Evolutionary conservation across 2,329 filamentous ascomycete genomes (phyloP).

Genomic region (Alternaria hordeiaustralica): DNA sequence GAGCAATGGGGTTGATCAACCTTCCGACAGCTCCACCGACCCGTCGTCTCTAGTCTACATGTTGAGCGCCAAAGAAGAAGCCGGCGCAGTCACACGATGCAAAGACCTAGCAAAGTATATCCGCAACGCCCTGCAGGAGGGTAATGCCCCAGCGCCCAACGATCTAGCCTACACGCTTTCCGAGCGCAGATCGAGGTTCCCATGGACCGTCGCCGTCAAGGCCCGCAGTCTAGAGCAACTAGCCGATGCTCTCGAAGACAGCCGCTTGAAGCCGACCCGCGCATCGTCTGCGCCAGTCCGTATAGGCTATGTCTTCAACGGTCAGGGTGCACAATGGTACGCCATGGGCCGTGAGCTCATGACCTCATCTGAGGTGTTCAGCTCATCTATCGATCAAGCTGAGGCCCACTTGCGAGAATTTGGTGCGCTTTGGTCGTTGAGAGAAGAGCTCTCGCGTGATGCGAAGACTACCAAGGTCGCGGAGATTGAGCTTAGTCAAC

Average conservation of each 20-base stretch:
- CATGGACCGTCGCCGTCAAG: not conserved
- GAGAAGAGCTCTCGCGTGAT: conserved; percentile 1
- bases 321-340: conserved; percentile 4
- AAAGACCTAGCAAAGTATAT: conserved; percentile 1
- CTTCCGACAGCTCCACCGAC: not conserved
- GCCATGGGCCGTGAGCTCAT: conserved; percentile 5
- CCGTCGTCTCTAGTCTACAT: not conserved
- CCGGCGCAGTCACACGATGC: not conserved
- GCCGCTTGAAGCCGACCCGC: not conserved
- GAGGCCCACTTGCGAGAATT: not conserved
- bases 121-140: not conserved
- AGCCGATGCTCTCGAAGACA: not conserved
- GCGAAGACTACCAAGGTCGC: not conserved
- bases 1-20: not conserved
- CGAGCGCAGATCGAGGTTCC: conserved; percentile 8
- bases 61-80: conserved; percentile 1
- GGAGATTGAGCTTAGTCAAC: conserved; percentile 19
- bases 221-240: not conserved
- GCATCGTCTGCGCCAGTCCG: not conserved
- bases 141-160: not conserved
- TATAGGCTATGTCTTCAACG: not conserved
- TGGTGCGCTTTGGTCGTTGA: conserved; percentile 2
- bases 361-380: not conserved
- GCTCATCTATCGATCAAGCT: not conserved
- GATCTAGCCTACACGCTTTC: conserved; percentile 21